A percentile compares a stretch with the other conserved stretches of the same genome.
Evolutionary conservation across 2,329 filamentous ascomycete species (phyloP).

Genomic region (Clarireedia monteithiana): DNA sequence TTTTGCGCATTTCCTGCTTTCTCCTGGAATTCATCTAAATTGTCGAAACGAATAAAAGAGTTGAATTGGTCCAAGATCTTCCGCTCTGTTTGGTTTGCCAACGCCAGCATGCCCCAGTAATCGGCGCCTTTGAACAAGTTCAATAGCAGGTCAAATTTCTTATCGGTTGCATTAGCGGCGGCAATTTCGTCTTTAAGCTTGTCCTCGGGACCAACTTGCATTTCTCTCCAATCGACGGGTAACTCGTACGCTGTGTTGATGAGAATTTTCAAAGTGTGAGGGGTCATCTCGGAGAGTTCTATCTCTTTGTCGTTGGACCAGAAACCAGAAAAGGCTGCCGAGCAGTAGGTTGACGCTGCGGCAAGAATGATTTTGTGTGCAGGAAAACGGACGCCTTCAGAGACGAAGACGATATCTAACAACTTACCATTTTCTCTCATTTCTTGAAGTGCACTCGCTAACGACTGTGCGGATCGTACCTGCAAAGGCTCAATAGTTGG

Average conservation of each 20-base stretch:
- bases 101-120: constrained; percentile 16
- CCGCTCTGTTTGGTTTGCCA: constrained; percentile 17
- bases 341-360: background rate
- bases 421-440: background rate
- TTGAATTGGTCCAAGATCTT: constrained; percentile 15
- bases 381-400: background rate
- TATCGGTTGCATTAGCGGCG: constrained; percentile 6
- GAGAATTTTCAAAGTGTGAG: background rate
- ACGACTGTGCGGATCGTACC: background rate
- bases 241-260: constrained; percentile 1
- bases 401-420: background rate
- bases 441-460: background rate
- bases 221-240: background rate
- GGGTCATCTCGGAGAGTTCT: background rate
- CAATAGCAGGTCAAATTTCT: constrained; percentile 19
- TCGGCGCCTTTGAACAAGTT: constrained; percentile 21
- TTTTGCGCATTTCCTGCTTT: constrained; percentile 7
- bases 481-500: constrained; percentile 14
- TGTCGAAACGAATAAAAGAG: constrained; percentile 18
- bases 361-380: background rate
- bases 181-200: constrained; percentile 3
- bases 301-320: background rate
- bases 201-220: constrained; percentile 5
- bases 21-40: constrained; percentile 11
- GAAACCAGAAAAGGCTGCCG: background rate